Percentiles rank a stretch among this genome's conserved stretches.
Conservation (phyloP, 2,329 filamentous ascomycete species). For the Blastomyces percursus region DNA sequence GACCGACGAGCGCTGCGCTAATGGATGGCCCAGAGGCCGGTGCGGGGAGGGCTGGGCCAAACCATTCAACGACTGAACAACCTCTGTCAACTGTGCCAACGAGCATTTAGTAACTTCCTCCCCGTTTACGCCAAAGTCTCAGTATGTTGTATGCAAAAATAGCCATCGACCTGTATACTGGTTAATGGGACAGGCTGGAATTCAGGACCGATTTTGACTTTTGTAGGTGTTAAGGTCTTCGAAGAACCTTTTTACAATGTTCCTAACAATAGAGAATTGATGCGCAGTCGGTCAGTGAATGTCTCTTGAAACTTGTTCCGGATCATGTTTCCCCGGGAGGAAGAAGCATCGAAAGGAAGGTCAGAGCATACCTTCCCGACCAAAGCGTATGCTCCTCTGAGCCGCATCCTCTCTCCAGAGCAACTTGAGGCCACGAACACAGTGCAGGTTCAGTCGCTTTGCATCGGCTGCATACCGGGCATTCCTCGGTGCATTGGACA, state of each 20-base stretch:
- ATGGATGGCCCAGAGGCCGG: slow-evolving; percentile 11
- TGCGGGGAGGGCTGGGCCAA: neutral
- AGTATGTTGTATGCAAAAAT: slow-evolving; percentile 19
- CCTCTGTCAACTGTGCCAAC: neutral
- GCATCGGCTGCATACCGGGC: slow-evolving; percentile 21
- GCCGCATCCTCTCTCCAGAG: slow-evolving; percentile 24
- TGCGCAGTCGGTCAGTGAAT: neutral
- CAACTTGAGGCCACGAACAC: slow-evolving; percentile 19
- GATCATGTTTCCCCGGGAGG: neutral
- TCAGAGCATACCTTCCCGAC: slow-evolving; percentile 17
- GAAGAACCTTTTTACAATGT: slow-evolving; percentile 5
- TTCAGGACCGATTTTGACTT: neutral
- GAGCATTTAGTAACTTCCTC: neutral
- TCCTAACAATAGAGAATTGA: neutral
- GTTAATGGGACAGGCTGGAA: slow-evolving; percentile 7
- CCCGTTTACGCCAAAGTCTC: slow-evolving; percentile 14
- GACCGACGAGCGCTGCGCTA: slow-evolving; percentile 9
- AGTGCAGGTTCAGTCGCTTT: slow-evolving; percentile 18
- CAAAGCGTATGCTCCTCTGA: slow-evolving; percentile 21
- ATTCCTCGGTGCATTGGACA: slow-evolving; percentile 24
- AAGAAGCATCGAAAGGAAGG: neutral
- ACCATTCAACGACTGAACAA: neutral
- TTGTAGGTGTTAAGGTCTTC: slow-evolving; percentile 2
- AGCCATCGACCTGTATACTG: slow-evolving; percentile 17
- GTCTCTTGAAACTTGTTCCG: neutral